Evolutionary conservation across 495 filamentous ascomycete species (phyloP), one percentile per base, ranked within the genome.

Genomic region (Neurospora sp.): DNA sequence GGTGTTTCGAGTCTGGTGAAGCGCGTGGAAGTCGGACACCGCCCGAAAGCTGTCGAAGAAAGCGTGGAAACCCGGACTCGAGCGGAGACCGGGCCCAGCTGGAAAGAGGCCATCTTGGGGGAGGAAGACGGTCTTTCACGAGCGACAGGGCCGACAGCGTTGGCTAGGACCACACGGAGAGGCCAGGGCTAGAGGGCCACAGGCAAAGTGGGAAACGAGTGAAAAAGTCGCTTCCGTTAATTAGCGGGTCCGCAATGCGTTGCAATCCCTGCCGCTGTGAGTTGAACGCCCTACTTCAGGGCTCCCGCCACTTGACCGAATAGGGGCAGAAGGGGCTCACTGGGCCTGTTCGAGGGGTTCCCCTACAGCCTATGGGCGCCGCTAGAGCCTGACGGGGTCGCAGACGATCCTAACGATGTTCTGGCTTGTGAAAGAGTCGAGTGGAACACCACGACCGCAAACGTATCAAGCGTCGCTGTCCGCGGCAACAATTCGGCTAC

Each of bases 91-190:
- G 75, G 76, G 66, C 74, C 75, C 71, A 77, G 72, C 76, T 77
- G 74, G 39, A 75, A 66, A 20, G 75, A 74, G 60, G 77, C 75
- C 79, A 81, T 81, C 38, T 39, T 77, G 70, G 38, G 54, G 54
- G 54, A 62, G 27, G 27, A 62, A 35, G 54, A 62, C 54, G 27
- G 54, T 62, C 54, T 62, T 62, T 62, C 54, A 62, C 54, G 54
- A 54, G 46, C 54, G 54, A 62, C 54, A 62, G 54, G 54, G 54
- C 54, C 54, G 54, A 62, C 54, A 62, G 54, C 54, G 54, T 62
- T 62, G 54, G 54, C 54, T 62, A 31, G 54, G 54, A 62, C 54
- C 54, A 62, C 54, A 62, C 54, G 54, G 54, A 62, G 54, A 62
- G 14, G 54, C 54, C 54, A 62, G 54, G 54, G 54, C 54, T 62